Base-by-base conservation (phyloP, 2,329 filamentous ascomycete species). In the Clarireedia monteithiana region DNA sequence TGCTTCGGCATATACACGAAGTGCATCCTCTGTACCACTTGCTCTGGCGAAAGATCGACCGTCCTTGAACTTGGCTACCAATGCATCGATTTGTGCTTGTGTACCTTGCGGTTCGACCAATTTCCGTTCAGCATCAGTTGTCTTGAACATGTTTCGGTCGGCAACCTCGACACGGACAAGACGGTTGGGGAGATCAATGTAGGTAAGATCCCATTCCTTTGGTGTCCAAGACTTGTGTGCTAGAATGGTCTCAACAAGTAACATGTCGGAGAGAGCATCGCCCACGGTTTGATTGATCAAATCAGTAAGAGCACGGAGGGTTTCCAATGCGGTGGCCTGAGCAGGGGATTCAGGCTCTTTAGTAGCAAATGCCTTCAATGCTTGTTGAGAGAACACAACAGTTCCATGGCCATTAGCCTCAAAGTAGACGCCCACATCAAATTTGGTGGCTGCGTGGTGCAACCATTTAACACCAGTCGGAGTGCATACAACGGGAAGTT, bases 331-430 rank as follows among this genome's bases (percentile, higher is more conserved):
- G 65, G 90, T 88, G 69, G 92, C 88, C 72, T 97, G 91, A 6
- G 89, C 92, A 0, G 94, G 92, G 0, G 90, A 95, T 71, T 95
- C 86, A 5, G 94, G 91, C 68, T 90, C 81, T 59, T 87, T 86
- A 65, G 83, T 86, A 63, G 79, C 80, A 74, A 99, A 95, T 49
- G 82, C 80, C 64, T 86, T 85, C 48, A 92, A 76, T 4, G 92
- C 92, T 58, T 89, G 84, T 57, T 87, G 82, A 1, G 89, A 95
- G 78, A 99, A 99, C 54, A 97, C 85, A 38, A 97, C 88, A 9
- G 94, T 99, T 62, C 94, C 94, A 72, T 99, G 94, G 30, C 94
- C 94, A 70, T 99, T 99, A 62, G 94, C 94, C 76, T 99, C 94
- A 67, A 99, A 99, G 76, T 99, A 99, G 52, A 97, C 90, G 56